Base-by-base conservation (phyloP, 169 alveolate genomes). In the Eimeria sp. region DNA sequence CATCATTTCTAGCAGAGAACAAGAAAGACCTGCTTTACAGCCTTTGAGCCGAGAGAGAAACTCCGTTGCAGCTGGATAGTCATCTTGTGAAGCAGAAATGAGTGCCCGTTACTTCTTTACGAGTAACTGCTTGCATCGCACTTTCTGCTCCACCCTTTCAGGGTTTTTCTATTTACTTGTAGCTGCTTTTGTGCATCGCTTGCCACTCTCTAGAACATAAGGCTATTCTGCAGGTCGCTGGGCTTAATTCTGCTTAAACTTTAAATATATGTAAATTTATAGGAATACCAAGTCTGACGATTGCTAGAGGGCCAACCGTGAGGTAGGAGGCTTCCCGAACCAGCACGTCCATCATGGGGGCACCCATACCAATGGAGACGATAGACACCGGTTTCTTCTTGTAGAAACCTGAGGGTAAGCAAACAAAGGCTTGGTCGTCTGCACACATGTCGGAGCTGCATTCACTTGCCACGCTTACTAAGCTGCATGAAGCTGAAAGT, bases 281-380 rank as follows among this genome's bases (percentile, higher is more conserved):
- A 64, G 49, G 23, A 58, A 58, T 95, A 54, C 97, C 97, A 54
- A 95, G 95, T 62, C 97, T 96, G 60, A 96, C 83, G 77, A 96
- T 77, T 25, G 97, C 97, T 87, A 96, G 46, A 30, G 97, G 97
- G 52, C 97, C 97, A 18, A 68, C 95, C 78, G 83, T 49, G 76
- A 95, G 64, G 68, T 49, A 87, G 30, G 96, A 87, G 37, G 96
- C 95, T 58, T 96, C 97, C 49, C 97, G 95, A 43, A 96, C 96
- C 74, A 96, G 43, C 89, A 96, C 95, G 80, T 96, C 97, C 97
- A 95, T 95, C 97, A 95, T 95, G 6, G 97, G 96, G 11, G 97
- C 95, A 23, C 97, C 97, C 97, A 96, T 96, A 33, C 97, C 97
- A 30, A 96, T 88, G 66, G 93, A 46, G 56, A 96, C 96, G 74